Evolutionary conservation across 2,329 filamentous ascomycete genomes (phyloP), one percentile per base, ranked within the genome.

Genomic region (Biscogniauxia marginata): DNA sequence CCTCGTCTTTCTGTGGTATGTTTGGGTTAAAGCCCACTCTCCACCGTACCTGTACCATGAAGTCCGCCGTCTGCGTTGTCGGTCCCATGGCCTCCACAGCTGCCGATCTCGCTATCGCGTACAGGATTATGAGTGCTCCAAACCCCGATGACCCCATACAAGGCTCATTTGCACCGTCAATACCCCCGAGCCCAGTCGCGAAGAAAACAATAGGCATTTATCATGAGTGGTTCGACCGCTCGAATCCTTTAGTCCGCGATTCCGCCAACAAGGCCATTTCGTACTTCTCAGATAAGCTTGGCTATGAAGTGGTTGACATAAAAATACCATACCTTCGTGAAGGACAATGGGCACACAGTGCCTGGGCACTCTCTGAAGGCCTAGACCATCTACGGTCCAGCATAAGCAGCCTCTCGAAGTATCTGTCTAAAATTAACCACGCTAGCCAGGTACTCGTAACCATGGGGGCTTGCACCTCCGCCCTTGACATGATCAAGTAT

Each of bases 11-110:
- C 75, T 95, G 90, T 70, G 90, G 91, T 49, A 74, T 91, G 20
- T 96, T 88, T 72, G 91, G 91, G 2, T 79, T 96, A 56, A 96
- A 96, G 73, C 79, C 90, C 1, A 87, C 84, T 0, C 88, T 95
- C 68, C 83, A 87, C 66, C 86, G 91, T 39, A 82, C 89, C 5
- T 82, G 82, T 46, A 78, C 74, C 56, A 78, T 79, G 71, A 77
- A 76, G 65, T 79, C 77, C 53, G 79, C 78, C 53, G 79, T 84
- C 67, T 80, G 78, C 54, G 87, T 95, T 16, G 77, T 84, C 6
- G 90, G 91, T 0, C 92, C 93, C 7, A 82, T 96, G 66, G 88
- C 90, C 16, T 81, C 84, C 49, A 93, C 82, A 53, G 89, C 89
- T 60, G 79, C 86, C 34, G 93, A 96, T 66, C 82, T 97, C 5